phyloP scores from a whole-genome alignment of 257 asterid species.

The Fraxinus quadrangulata region DNA sequence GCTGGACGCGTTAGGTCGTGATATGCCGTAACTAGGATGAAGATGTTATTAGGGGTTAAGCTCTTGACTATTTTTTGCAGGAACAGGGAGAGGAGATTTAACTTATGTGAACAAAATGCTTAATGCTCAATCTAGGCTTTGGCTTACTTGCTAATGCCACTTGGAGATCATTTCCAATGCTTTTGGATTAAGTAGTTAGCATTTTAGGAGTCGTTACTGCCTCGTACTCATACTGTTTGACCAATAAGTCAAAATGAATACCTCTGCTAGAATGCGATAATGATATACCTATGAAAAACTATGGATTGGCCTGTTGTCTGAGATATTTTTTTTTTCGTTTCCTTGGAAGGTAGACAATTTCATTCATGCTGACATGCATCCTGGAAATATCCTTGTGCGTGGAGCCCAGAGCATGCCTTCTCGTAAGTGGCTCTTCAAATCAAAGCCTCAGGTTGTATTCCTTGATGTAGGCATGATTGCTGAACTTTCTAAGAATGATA shows the following conservation, averaged over 20 bases:
- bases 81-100: too few species aligned
- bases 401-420: slow-evolving; percentile 47
- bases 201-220: too few species aligned
- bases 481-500: slow-evolving; percentile 65
- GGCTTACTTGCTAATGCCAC: background rate
- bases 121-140: background rate
- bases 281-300: background rate
- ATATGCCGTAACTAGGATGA: too few species aligned
- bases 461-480: slow-evolving; percentile 88
- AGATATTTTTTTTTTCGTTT: slow-evolving; percentile 13
- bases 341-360: slow-evolving; percentile 73
- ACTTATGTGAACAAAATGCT: background rate
- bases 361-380: slow-evolving; percentile 90
- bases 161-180: background rate
- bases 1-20: background rate
- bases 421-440: slow-evolving; percentile 54
- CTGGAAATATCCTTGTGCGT: slow-evolving; percentile 86
- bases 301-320: slow-evolving; percentile 14
- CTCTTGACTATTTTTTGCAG: too few species aligned
- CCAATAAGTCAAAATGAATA: background rate
- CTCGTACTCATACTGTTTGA: background rate
- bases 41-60: too few species aligned
- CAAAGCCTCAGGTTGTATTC: slow-evolving; percentile 71
- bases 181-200: background rate
- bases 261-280: background rate